phyloP scores from a whole-genome alignment of 305 asterid species.

The Striga hermonthica region DNA sequence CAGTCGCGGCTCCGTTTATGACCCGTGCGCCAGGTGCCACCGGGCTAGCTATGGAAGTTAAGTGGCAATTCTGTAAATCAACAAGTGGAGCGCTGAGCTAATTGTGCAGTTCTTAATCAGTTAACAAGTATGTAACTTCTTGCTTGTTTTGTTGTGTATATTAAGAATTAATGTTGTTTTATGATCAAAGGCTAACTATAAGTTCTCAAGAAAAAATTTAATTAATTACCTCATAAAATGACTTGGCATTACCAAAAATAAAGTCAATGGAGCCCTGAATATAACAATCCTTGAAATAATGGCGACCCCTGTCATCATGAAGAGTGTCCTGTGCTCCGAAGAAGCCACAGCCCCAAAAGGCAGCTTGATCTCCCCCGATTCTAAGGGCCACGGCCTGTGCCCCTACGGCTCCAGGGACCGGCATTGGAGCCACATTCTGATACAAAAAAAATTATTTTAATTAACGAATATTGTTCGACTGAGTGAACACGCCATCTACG shows the following conservation, averaged over 20 bases:
- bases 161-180: too few species aligned
- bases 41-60: slow-evolving; percentile 75
- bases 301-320: slow-evolving; percentile 90
- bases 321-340: slow-evolving; percentile 89
- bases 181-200: too few species aligned
- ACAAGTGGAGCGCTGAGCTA: too few species aligned
- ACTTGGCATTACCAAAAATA: slow-evolving; percentile 80
- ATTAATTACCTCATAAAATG: slow-evolving; percentile 65
- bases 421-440: slow-evolving; percentile 82
- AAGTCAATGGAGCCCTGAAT: slow-evolving; percentile 92
- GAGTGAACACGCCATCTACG: background rate
- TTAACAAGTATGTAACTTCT: background rate
- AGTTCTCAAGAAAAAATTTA: background rate
- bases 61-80: slow-evolving; percentile 45
- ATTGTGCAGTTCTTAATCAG: too few species aligned
- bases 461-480: background rate
- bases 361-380: slow-evolving; percentile 68
- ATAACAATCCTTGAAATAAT: slow-evolving; percentile 77
- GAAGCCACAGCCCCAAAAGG: slow-evolving; percentile 89
- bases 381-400: slow-evolving; percentile 92
- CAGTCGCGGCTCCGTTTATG: slow-evolving; percentile 77
- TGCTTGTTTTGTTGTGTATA: too few species aligned
- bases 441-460: background rate
- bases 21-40: slow-evolving; percentile 47
- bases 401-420: slow-evolving; percentile 68